Base-by-base conservation (phyloP, 768 basidiomycete genomes). In the Vararia minispora region DNA sequence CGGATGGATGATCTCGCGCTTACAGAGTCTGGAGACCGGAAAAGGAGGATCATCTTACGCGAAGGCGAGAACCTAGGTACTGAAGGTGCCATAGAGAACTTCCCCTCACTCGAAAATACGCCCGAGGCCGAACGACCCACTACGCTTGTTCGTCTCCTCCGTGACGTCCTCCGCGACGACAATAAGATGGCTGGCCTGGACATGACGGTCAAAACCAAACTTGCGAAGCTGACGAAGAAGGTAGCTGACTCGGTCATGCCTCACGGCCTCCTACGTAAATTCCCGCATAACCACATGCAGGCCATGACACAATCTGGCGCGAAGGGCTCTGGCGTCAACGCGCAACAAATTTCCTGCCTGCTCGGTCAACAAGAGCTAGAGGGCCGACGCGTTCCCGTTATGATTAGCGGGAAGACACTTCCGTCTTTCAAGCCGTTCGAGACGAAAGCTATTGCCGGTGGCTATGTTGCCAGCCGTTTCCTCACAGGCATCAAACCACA, bases 201-300 rank as follows among this genome's bases (percentile, higher is more conserved):
- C 59, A 68, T 88, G 56, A 88, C 86, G 11, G 86, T 90, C 51
- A 91, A 92, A 65, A 78, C 72, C 42, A 85, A 79, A 53, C 66
- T 90, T 40, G 73, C 81, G 29, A 82, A 83, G 56, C 78, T 97
- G 40, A 95, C 90, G 14, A 81, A 87, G 35, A 79, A 86, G 11
- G 86, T 97, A 50, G 86, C 88, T 40, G 84, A 95, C 51, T 71
- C 76, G 5, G 84, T 83, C 54, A 74, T 98, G 50, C 95, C 94
- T 10, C 66, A 72, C 34, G 84, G 84, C 24, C 74, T 99, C 33
- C 69, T 90, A 49, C 88, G 92, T 51, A 79, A 83, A 45, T 99
- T 99, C 67, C 95, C 95, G 28, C 77, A 89, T 54, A 99, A 99
- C 62, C 80, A 98, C 74, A 98, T 98, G 95, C 94, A 98, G 58